Evolutionary conservation across 1,139 yeast species (phyloP), one percentile per base, ranked within the genome.

Genomic region (Diutina neorugosa): DNA sequence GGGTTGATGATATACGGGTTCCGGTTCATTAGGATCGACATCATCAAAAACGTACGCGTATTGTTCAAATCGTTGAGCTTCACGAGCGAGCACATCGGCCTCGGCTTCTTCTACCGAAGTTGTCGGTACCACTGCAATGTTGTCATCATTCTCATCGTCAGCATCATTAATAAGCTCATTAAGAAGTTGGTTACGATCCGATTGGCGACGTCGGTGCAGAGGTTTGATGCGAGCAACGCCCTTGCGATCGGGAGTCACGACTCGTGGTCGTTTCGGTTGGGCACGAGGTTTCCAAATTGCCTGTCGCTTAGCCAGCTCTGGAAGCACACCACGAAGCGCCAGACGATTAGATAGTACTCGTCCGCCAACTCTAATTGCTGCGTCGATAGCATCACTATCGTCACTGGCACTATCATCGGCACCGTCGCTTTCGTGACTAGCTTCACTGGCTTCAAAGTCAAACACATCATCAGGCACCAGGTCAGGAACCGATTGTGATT

Each of bases 261-360:
- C 53, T 23, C 53, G 34, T 25, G 48, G 31, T 6, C 47, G 53
- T 25, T 56, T 54, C 23, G 53, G 54, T 27, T 61, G 48, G 51
- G 52, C 62, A 54, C 66, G 40, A 18, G 19, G 34, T 16, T 46
- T 46, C 50, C 50, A 70, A n/a, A 66, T 57, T 5, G 63, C 64
- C 20, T 70, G 60, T 21, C 61, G 53, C 67, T 60, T 61, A 61
- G 75, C 71, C 1, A 76, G 71, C 54, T 72, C 77, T 0, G 77
- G 77, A 9, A 72, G 60, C 0, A 69, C 69, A 0, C 77, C 76
- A 34, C 64, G 58, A 14, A 72, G 58, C 4, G 70, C 65, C 51
- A 62, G 64, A 51, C 61, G 66, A 51, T 67, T 68, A 52, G 63
- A 69, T 51, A 68, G 54, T 31, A 59, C 56, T 42, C 65, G 60